phyloP scores from a whole-genome alignment of 2,329 filamentous ascomycete species.

The Botryotinia globosa region DNA sequence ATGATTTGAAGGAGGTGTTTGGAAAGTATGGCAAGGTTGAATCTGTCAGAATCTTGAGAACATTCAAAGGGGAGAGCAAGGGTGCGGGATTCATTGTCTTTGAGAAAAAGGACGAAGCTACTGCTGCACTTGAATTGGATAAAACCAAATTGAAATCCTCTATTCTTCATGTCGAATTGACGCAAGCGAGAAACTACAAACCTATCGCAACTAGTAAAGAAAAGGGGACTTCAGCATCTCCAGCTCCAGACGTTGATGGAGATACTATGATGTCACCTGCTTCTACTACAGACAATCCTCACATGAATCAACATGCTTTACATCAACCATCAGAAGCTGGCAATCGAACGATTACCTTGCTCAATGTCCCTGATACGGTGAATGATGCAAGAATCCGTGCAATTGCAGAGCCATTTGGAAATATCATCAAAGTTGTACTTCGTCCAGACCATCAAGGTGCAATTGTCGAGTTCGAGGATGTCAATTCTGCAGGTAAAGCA shows the following conservation, averaged over 20 bases:
- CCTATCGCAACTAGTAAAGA: slow-evolving; percentile 48
- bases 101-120: slow-evolving; percentile 65
- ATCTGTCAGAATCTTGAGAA: slow-evolving; percentile 67
- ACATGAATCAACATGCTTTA: slow-evolving; percentile 28
- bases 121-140: slow-evolving; percentile 66
- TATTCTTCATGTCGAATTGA: slow-evolving; percentile 64
- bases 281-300: slow-evolving; percentile 25
- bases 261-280: slow-evolving; percentile 36
- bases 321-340: slow-evolving; percentile 48
- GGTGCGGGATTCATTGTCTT: slow-evolving; percentile 83
- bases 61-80: slow-evolving; percentile 64
- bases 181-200: slow-evolving; percentile 55
- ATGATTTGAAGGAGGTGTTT: slow-evolving; percentile 70
- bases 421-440: slow-evolving; percentile 72
- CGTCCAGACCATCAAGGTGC: slow-evolving; percentile 82
- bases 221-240: slow-evolving; percentile 39
- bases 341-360: slow-evolving; percentile 73
- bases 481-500: slow-evolving; percentile 68
- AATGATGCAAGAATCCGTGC: slow-evolving; percentile 80
- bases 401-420: slow-evolving; percentile 67
- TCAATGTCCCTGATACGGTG: slow-evolving; percentile 88
- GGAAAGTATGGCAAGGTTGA: slow-evolving; percentile 72
- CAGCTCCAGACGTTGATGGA: slow-evolving; percentile 37
- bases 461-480: slow-evolving; percentile 74
- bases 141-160: slow-evolving; percentile 66